A percentile compares a stretch with the other conserved stretches of the same genome.
These are phyloP conservation scores for Zoysia pacifica DNA, from an alignment of 176 grass and related monocot genomes.

Conservation along the genomic window DNA sequence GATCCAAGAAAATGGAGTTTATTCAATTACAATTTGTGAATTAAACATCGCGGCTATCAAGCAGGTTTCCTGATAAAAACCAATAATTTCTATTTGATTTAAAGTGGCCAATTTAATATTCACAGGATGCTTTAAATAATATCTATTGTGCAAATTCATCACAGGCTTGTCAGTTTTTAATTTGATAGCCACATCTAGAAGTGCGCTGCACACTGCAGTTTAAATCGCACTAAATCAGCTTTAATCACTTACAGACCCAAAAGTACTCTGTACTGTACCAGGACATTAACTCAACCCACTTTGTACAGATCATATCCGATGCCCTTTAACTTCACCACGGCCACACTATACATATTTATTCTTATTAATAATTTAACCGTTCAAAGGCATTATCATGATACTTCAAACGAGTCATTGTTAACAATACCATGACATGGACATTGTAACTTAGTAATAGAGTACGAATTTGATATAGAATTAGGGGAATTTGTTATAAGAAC, in stretches of 20 bases:
- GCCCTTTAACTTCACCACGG: constrained; percentile 13
- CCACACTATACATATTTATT: not conserved
- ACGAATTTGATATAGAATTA: not conserved
- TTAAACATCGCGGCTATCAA: not conserved
- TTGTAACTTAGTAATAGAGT: constrained; percentile 13
- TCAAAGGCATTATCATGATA: constrained; percentile 12
- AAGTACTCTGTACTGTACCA: not conserved
- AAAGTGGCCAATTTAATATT: not conserved
- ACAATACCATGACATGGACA: constrained; percentile 14
- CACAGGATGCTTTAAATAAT: not conserved
- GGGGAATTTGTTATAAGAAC: not conserved
- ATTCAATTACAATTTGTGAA: not conserved
- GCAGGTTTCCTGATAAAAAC: not conserved
- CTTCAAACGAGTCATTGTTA: not conserved
- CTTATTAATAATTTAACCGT: constrained; percentile 18
- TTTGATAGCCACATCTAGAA: constrained; percentile 7
- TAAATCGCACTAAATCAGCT: not conserved
- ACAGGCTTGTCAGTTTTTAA: constrained; percentile 6
- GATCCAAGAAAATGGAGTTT: not conserved
- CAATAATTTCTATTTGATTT: not conserved
- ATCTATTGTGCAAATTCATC: not conserved
- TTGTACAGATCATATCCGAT: constrained; percentile 30
- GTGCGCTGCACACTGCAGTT: not conserved
- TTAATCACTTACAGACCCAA: constrained; percentile 30
- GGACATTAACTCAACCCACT: constrained; percentile 27